Evolutionary conservation across 2,329 filamentous ascomycete genomes (phyloP).

Genomic region (Tolypocladium capitatum): DNA sequence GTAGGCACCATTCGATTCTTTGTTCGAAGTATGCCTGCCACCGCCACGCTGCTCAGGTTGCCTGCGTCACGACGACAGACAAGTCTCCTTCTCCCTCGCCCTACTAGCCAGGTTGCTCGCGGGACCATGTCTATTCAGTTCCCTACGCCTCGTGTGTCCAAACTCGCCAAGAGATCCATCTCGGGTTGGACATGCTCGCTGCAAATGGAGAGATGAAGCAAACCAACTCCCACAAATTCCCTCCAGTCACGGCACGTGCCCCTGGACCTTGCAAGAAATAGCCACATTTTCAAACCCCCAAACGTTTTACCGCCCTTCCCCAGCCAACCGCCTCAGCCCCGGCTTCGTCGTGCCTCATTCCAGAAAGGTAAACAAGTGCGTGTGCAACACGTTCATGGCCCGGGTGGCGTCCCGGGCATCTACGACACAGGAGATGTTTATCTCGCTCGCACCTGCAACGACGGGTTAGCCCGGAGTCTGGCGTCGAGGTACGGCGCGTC

Average conservation of each 20-base stretch:
- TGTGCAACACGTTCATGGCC: slow-evolving; percentile 92
- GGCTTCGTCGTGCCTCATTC: slow-evolving; percentile 28
- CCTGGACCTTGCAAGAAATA: not conserved
- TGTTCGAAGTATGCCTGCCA: not conserved
- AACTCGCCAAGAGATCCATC: not conserved
- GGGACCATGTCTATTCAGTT: not conserved
- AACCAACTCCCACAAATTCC: not conserved
- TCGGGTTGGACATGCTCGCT: not conserved
- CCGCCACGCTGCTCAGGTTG: not conserved
- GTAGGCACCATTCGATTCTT: not conserved
- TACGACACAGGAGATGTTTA: slow-evolving; percentile 98
- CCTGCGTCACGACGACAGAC: not conserved
- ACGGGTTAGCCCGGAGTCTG: not conserved
- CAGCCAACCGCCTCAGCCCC: not conserved
- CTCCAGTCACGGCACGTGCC: not conserved
- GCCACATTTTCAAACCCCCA: not conserved
- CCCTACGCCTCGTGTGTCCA: not conserved
- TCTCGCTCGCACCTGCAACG: slow-evolving; percentile 75
- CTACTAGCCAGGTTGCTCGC: not conserved
- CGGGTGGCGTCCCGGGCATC: slow-evolving; percentile 81
- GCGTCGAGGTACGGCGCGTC: not conserved
- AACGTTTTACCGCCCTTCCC: not conserved
- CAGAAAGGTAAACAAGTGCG: slow-evolving; percentile 90
- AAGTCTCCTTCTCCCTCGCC: not conserved
- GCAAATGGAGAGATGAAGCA: not conserved